phyloP scores from a whole-genome alignment of 2,329 filamentous ascomycete species.

The Rhinocladiella similis region DNA sequence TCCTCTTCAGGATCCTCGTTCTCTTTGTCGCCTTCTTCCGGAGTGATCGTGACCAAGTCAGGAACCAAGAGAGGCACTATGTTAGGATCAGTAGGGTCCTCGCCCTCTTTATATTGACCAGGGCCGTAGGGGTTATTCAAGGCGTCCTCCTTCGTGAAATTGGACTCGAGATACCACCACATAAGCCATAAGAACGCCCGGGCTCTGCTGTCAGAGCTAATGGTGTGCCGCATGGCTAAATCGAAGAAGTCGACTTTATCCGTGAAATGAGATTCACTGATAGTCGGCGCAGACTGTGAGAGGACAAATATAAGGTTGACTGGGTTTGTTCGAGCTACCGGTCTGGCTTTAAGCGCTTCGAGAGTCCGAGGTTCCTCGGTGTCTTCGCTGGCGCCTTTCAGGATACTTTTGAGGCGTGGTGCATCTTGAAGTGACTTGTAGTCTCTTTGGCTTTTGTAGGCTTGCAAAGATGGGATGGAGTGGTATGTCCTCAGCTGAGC shows the following conservation, averaged over 20 bases:
- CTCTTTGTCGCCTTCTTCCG: constrained; percentile 51
- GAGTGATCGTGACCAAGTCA: constrained; percentile 47
- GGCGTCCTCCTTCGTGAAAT: constrained; percentile 80
- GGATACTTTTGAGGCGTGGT: constrained; percentile 90
- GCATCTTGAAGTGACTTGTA: constrained; percentile 99
- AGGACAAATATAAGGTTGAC: constrained; percentile 97
- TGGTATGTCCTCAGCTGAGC: constrained; percentile 97
- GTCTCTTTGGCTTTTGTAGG: constrained; percentile 88
- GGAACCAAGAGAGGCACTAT: constrained; percentile 50
- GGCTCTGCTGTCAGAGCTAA: constrained; percentile 79
- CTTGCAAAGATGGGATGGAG: constrained; percentile 93
- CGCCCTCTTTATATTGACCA: constrained; percentile 34
- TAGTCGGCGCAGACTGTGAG: constrained; percentile 82
- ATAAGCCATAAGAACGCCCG: constrained; percentile 94
- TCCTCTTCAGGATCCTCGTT: constrained; percentile 52
- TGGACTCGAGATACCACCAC: constrained; percentile 97
- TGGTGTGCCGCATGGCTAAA: constrained; percentile 84
- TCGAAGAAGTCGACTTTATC: constrained; percentile 89
- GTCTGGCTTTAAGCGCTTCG: constrained; percentile 71
- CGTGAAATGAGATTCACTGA: constrained; percentile 90
- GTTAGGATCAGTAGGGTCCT: constrained; percentile 38
- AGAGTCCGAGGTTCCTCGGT: constrained; percentile 79
- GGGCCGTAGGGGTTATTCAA: constrained; percentile 86
- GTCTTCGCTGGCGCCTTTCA: constrained; percentile 95
- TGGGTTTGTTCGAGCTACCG: constrained; percentile 83